phyloP scores from a whole-genome alignment of 306 rosid species.

The Cicer pinnatifidum region DNA sequence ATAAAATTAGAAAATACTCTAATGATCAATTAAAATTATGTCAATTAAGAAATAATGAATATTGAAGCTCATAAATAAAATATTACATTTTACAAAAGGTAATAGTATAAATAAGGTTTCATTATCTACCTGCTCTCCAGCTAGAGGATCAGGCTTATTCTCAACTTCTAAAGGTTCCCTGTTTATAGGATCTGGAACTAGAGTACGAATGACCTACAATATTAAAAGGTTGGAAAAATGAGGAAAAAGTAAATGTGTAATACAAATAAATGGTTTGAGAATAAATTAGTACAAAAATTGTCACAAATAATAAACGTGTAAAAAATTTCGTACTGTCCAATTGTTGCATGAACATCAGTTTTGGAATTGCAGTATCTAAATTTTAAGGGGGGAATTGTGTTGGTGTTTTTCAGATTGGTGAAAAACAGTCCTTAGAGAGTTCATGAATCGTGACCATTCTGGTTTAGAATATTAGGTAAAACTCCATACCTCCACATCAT shows the following conservation, averaged over 20 bases:
- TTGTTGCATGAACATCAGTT: background rate
- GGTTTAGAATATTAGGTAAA: background rate
- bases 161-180: constrained; percentile 82
- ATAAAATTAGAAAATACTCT: background rate
- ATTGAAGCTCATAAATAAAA: constrained; percentile 19
- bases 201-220: constrained; percentile 60
- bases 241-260: constrained; percentile 17
- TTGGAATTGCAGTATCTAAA: background rate
- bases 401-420: constrained; percentile 14
- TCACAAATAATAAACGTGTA: background rate
- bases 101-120: constrained; percentile 21
- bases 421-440: constrained; percentile 19
- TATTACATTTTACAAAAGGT: constrained; percentile 9
- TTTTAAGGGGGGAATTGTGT: background rate
- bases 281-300: background rate
- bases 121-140: constrained; percentile 87
- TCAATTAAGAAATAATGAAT: background rate
- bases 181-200: constrained; percentile 69
- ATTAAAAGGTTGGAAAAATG: constrained; percentile 36
- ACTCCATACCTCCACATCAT: constrained; percentile 59
- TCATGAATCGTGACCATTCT: background rate
- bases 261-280: background rate
- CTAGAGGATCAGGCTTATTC: constrained; percentile 82
- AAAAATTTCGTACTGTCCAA: background rate
- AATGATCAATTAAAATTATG: background rate